Evolutionary conservation across 2,329 filamentous ascomycete genomes (phyloP).

Genomic region (Dactylonectria estremocensis): DNA sequence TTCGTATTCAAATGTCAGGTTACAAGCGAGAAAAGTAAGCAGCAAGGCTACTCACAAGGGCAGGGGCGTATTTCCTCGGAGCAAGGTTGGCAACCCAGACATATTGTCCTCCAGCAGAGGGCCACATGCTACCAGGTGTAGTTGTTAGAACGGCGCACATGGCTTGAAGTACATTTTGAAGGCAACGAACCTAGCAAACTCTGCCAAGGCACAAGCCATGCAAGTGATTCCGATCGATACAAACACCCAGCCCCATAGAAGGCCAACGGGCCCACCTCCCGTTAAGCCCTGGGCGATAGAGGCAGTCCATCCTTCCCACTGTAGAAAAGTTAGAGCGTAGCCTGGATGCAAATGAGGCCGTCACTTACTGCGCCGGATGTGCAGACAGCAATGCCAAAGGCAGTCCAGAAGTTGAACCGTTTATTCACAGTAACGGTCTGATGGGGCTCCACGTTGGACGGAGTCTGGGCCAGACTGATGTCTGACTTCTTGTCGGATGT

Average conservation of each 20-base stretch:
- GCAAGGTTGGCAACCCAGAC: conserved; percentile 12
- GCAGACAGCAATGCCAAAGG: conserved; percentile 19
- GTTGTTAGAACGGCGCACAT: background rate
- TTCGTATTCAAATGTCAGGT: background rate
- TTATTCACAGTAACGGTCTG: conserved; percentile 2
- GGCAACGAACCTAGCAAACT: conserved; percentile 6
- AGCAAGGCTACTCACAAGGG: background rate
- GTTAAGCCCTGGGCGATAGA: conserved; percentile 14
- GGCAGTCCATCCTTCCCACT: conserved; percentile 19
- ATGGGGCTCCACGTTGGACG: background rate
- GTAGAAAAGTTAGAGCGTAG: background rate
- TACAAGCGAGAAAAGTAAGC: too few relatives aligned
- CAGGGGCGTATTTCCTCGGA: conserved; percentile 7
- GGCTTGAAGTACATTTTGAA: too few relatives aligned
- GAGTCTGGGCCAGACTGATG: conserved; percentile 8
- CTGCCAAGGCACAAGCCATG: conserved; percentile 14
- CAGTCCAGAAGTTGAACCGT: conserved; percentile 21
- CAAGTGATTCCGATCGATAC: conserved; percentile 11
- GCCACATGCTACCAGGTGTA: conserved; percentile 8
- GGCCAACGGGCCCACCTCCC: conserved; percentile 12
- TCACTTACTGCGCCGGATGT: conserved; percentile 9
- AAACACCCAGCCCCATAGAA: conserved; percentile 20
- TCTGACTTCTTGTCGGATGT: conserved; percentile 14
- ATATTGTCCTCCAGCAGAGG: conserved; percentile 15
- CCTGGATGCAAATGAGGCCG: background rate